Evolutionary conservation across 73 alveolate genomes (phyloP).

Genomic region (Paramecium sexaurelia): DNA sequence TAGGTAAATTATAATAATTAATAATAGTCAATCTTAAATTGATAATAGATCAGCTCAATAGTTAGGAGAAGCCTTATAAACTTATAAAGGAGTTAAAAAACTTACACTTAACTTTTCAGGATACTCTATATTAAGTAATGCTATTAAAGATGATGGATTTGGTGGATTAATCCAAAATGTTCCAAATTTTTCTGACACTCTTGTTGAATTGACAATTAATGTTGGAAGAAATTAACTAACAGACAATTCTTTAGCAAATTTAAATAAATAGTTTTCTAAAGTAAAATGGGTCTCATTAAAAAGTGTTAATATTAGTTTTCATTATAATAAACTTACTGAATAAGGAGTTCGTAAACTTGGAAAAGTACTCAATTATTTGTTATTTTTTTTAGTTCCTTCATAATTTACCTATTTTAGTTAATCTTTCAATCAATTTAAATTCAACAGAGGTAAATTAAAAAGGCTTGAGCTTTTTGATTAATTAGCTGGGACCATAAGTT

Average conservation of each 20-base stretch:
- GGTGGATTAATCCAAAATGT: neutral
- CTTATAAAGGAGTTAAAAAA: slow-evolving; percentile 12
- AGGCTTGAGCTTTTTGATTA: slow-evolving; percentile 8
- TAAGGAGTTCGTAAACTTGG: slow-evolving; percentile 10
- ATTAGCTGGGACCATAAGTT: slow-evolving; percentile 6
- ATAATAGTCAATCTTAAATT: neutral
- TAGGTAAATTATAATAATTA: neutral
- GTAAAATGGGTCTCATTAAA: neutral
- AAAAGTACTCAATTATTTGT: neutral
- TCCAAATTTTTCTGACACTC: neutral
- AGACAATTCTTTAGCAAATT: neutral
- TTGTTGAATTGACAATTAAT: slow-evolving; percentile 10
- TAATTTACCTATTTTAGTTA: slow-evolving; percentile 3
- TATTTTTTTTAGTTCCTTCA: neutral
- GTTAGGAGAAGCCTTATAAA: slow-evolving; percentile 2
- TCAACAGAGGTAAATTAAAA: neutral
- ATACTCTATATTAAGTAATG: neutral
- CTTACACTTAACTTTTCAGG: neutral
- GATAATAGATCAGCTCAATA: neutral
- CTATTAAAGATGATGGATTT: slow-evolving; percentile 32
- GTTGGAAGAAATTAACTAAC: slow-evolving; percentile 26
- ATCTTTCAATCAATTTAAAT: neutral
- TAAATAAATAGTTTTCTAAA: neutral
- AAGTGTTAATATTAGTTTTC: neutral
- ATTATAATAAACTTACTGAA: slow-evolving; percentile 24